Evolutionary conservation across 495 filamentous ascomycete genomes (phyloP).

Genomic region (Penicillium desertorum): DNA sequence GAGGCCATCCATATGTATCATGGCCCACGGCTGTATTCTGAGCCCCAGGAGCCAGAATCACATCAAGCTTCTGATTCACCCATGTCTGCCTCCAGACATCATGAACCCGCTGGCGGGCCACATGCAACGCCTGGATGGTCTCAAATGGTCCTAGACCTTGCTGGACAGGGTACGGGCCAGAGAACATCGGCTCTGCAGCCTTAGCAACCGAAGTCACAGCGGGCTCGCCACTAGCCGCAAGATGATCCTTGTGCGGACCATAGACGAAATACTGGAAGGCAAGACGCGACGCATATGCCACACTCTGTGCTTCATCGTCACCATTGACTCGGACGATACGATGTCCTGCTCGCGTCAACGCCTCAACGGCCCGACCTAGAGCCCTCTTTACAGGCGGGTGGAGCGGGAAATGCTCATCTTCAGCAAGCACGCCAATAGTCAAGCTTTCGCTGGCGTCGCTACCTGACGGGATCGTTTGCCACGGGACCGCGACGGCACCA

Average conservation of each 20-base stretch:
- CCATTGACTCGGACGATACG: conserved; percentile 40
- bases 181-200: conserved; percentile 22
- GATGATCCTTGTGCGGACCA: conserved; percentile 26
- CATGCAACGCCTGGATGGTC: conserved; percentile 24
- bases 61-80: conserved; percentile 41
- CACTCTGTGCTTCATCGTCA: conserved; percentile 10
- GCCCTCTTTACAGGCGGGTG: conserved; percentile 53
- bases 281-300: conserved; percentile 24
- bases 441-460: conserved; percentile 17
- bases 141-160: conserved; percentile 22
- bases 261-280: conserved; percentile 34
- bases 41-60: conserved; percentile 45
- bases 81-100: conserved; percentile 28
- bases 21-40: conserved; percentile 48
- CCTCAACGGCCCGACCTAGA: conserved; percentile 41
- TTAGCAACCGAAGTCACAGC: conserved; percentile 20
- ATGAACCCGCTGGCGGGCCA: conserved; percentile 11
- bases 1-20: conserved; percentile 47
- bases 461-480: conserved; percentile 1
- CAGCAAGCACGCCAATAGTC: conserved; percentile 52
- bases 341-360: conserved; percentile 42
- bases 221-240: conserved; percentile 33
- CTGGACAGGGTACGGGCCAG: conserved; percentile 29
- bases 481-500: conserved; percentile 19
- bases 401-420: conserved; percentile 51